Base-by-base conservation (phyloP, 371 early-diverging fungal genomes). In the Coemansia sp. region DNA sequence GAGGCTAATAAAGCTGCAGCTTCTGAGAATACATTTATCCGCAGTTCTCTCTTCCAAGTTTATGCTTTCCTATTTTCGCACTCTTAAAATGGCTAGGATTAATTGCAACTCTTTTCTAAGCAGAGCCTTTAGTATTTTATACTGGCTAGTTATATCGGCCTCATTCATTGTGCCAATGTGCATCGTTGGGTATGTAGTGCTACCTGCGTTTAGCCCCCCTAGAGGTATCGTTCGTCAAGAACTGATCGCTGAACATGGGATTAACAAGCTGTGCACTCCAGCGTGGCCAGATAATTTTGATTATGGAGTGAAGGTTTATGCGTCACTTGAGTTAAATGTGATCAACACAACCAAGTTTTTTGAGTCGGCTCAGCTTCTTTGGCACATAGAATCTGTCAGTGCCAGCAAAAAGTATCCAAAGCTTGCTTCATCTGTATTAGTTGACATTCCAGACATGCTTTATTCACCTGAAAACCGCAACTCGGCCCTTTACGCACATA, bases 321-420 rank as follows among this genome's bases (percentile, higher is more conserved):
- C 55, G 28, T 55, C 54, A 2, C 16, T 30, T 2, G 16, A 55
- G n/a, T 3, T 6, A n/a, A 16, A 14, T 55, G n/a, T 30, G 3
- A 3, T 23, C 23, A 6, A 16, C 16, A 30, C 20, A n/a, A 30
- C 55, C 16, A 30, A 55, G n/a, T 33, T 55, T 5, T 55, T 55
- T 25, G 25, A n/a, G 14, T 55, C 55, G 30, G 55, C 55, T 4
- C 55, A 55, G 33, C 55, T 55, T 7, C 33, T 55, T n/a, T 55
- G 55, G 30, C 55, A 55, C 18, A 5, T 28, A 16, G 33, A 55
- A 30, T 55, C 55, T 21, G 55, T 30, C 20, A 30, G n/a, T 16
- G 16, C 18, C 5, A 1, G 6, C 30, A 30, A 30, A 11, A 7
- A 11, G 6, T 30, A 26, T 55, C 55, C 55, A 4, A 33, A 55